phyloP scores from a whole-genome alignment of 768 basidiomycete genomes.

The Pisolithus marmoratus region DNA sequence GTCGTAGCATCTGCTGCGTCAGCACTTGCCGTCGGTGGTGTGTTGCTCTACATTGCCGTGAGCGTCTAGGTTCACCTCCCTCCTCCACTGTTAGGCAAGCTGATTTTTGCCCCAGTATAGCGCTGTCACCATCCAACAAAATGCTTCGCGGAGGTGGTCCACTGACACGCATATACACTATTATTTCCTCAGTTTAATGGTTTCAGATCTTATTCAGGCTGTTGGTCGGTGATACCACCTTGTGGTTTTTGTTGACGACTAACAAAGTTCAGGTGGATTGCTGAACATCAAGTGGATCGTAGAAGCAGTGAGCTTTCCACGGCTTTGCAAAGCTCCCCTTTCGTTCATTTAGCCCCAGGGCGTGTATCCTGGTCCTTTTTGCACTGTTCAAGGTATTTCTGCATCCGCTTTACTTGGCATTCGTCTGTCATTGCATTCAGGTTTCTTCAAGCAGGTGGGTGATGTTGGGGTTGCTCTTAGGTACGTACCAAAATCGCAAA shows the following conservation, averaged over 20 bases:
- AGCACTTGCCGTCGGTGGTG: constrained; percentile 20
- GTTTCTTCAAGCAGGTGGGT: constrained; percentile 33
- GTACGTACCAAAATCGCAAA: constrained; percentile 21
- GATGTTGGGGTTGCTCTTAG: constrained; percentile 37
- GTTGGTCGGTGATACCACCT: too few species aligned
- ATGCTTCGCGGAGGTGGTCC: constrained; percentile 25
- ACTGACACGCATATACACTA: constrained; percentile 28
- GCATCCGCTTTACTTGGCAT: not conserved
- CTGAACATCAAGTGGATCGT: too few species aligned
- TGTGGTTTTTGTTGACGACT: too few species aligned
- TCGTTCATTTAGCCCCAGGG: constrained; percentile 17
- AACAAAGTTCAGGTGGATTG: too few species aligned
- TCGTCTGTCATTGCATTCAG: constrained; percentile 9
- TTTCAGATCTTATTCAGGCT: too few species aligned
- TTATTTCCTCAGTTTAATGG: constrained; percentile 28
- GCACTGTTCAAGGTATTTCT: constrained; percentile 31
- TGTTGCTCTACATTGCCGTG: too few species aligned
- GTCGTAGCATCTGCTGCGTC: constrained; percentile 26
- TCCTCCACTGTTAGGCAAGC: not conserved
- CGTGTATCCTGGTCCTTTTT: constrained; percentile 26
- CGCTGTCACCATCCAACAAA: constrained; percentile 17
- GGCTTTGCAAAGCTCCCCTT: too few species aligned
- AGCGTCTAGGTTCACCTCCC: constrained; percentile 2
- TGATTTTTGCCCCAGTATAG: constrained; percentile 17
- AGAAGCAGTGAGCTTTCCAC: too few species aligned